Conservation (phyloP, 805 yeast species). For the Trichomonascus vanleenenianus region DNA sequence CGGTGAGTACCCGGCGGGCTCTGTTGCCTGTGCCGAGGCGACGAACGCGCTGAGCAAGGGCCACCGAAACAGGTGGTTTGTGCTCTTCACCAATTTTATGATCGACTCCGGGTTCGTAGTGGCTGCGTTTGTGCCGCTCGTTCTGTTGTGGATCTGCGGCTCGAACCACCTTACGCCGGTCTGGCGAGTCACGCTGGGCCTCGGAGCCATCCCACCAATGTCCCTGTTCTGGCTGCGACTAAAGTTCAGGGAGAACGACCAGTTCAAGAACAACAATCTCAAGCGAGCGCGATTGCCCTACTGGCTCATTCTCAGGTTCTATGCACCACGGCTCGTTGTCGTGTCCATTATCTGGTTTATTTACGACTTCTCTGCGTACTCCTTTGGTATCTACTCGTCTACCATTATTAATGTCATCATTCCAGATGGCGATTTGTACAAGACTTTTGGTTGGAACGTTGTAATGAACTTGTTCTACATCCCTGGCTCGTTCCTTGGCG, state of each 20-base stretch:
- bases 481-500: conserved; percentile 88
- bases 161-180: conserved; percentile 64
- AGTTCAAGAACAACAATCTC: conserved; percentile 64
- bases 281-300: conserved; percentile 59
- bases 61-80: conserved; percentile 78
- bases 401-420: conserved; percentile 57
- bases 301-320: conserved; percentile 61
- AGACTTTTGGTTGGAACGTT: conserved; percentile 87
- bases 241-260: conserved; percentile 64
- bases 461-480: conserved; percentile 81
- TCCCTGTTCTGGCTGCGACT: conserved; percentile 70
- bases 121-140: conserved; percentile 79
- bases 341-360: conserved; percentile 83
- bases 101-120: conserved; percentile 83
- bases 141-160: conserved; percentile 75
- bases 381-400: conserved; percentile 79
- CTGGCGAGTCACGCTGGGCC: conserved; percentile 86
- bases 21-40: conserved; percentile 91
- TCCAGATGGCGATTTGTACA: conserved; percentile 53
- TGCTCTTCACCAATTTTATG: conserved; percentile 82
- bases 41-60: conserved; percentile 73
- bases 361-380: conserved; percentile 81
- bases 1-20: conserved; percentile 90
- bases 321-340: conserved; percentile 69
- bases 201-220: conserved; percentile 85